These are phyloP conservation scores for Zymoseptoria pseudotritici DNA, from an alignment of 2,329 filamentous ascomycete species.

Conservation along the genomic window DNA sequence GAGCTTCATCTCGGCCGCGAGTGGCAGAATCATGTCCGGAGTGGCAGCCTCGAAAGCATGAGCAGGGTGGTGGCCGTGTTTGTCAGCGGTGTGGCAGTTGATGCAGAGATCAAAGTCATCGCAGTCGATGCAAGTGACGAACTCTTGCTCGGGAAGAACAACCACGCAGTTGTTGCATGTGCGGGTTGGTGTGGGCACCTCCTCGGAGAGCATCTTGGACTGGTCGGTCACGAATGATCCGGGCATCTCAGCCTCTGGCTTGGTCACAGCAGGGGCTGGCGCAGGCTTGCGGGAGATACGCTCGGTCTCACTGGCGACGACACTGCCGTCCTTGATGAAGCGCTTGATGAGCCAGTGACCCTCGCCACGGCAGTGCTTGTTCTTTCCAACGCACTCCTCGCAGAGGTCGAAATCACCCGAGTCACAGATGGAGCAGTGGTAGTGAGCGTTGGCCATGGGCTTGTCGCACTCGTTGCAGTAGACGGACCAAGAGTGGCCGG, in stretches of 20 bases:
- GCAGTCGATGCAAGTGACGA: slow-evolving; percentile 78
- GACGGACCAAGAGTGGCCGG: slow-evolving; percentile 59
- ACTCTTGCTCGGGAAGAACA: slow-evolving; percentile 61
- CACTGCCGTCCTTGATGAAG: slow-evolving; percentile 65
- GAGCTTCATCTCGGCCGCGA: slow-evolving; percentile 60
- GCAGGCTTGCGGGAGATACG: slow-evolving; percentile 46
- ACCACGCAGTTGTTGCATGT: slow-evolving; percentile 67
- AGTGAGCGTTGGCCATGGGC: slow-evolving; percentile 74
- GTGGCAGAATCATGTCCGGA: slow-evolving; percentile 53
- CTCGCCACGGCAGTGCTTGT: slow-evolving; percentile 67
- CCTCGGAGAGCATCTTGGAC: slow-evolving; percentile 33
- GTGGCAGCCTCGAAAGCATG: slow-evolving; percentile 70
- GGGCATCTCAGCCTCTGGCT: slow-evolving; percentile 33
- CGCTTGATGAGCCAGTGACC: slow-evolving; percentile 95
- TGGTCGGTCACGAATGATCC: slow-evolving; percentile 38
- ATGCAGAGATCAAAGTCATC: slow-evolving; percentile 91
- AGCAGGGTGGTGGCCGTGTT: slow-evolving; percentile 84
- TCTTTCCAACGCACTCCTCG: slow-evolving; percentile 65
- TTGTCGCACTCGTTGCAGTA: slow-evolving; percentile 88
- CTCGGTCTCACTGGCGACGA: slow-evolving; percentile 81
- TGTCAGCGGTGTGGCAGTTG: slow-evolving; percentile 64
- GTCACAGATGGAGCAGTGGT: slow-evolving; percentile 90
- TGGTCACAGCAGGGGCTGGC: slow-evolving; percentile 14
- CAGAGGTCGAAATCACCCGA: slow-evolving; percentile 93
- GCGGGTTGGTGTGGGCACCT: slow-evolving; percentile 42